These are phyloP conservation scores for Leccinum rimulosum DNA, from an alignment of 768 basidiomycete genomes.

Conservation along the genomic window DNA sequence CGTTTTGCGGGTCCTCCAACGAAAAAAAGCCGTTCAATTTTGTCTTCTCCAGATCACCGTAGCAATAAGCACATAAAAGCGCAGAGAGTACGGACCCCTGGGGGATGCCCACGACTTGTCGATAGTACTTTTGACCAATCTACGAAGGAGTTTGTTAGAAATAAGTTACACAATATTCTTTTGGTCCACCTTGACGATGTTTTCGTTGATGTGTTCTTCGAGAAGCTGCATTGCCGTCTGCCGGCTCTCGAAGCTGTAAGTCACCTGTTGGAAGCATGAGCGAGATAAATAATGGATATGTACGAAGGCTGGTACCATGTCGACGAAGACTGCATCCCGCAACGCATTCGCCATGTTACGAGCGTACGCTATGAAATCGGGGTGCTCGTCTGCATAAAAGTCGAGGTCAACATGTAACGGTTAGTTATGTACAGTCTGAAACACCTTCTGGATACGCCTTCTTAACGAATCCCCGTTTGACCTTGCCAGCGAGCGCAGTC, in stretches of 20 bases:
- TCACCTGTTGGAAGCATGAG: conserved; percentile 37
- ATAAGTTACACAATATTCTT: background rate
- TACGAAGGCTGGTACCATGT: conserved; percentile 52
- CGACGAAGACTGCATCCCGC: conserved; percentile 79
- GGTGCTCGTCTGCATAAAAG: conserved; percentile 59
- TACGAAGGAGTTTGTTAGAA: conserved; percentile 28
- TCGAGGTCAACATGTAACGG: background rate
- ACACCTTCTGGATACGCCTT: conserved; percentile 69
- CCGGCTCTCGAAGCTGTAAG: conserved; percentile 50
- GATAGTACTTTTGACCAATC: conserved; percentile 81
- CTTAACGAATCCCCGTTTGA: conserved; percentile 54
- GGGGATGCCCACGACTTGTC: conserved; percentile 92
- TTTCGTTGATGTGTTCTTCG: conserved; percentile 87
- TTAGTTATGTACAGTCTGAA: background rate
- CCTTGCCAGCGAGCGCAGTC: conserved; percentile 50
- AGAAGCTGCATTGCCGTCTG: conserved; percentile 69
- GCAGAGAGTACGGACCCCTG: conserved; percentile 97
- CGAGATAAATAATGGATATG: background rate
- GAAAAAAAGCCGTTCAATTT: conserved; percentile 43
- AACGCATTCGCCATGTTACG: conserved; percentile 60
- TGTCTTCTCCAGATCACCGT: conserved; percentile 80
- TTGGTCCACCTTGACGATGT: conserved; percentile 76
- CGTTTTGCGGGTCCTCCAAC: conserved; percentile 56
- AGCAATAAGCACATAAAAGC: conserved; percentile 92
- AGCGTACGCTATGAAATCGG: conserved; percentile 72